Conservation (phyloP, 495 filamentous ascomycete genomes). For the Lineolata rhizophorae region DNA sequence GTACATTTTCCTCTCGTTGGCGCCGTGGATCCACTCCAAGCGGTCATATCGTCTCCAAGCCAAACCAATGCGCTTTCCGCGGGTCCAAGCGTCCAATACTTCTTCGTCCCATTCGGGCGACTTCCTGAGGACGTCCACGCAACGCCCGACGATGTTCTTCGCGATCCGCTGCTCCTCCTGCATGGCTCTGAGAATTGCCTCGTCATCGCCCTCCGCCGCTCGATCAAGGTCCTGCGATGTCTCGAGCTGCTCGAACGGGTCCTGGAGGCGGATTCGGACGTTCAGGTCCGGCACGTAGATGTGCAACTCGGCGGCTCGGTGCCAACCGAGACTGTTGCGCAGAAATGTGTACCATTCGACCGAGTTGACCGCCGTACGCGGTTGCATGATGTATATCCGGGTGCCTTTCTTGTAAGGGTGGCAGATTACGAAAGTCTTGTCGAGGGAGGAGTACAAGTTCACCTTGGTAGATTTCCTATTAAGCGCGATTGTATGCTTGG, state of each 20-base stretch:
- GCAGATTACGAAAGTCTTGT: constrained; percentile 56
- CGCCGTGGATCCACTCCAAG: constrained; percentile 51
- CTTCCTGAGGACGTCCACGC: constrained; percentile 35
- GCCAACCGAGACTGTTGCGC: constrained; percentile 35
- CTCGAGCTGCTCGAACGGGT: constrained; percentile 40
- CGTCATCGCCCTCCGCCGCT: constrained; percentile 22
- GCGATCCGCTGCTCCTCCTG: constrained; percentile 31
- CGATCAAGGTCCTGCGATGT: constrained; percentile 17
- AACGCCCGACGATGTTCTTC: constrained; percentile 30
- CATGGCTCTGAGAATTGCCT: constrained; percentile 24
- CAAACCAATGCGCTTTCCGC: constrained; percentile 41
- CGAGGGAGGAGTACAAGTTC: constrained; percentile 48
- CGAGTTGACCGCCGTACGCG: constrained; percentile 39
- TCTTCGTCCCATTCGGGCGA: constrained; percentile 40
- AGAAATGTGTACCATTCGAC: constrained; percentile 64
- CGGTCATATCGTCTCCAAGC: constrained; percentile 62
- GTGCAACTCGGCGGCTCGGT: constrained; percentile 32
- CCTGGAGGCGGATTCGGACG: constrained; percentile 36
- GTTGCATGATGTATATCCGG: constrained; percentile 43
- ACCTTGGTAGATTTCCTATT: constrained; percentile 30
- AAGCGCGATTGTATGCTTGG: constrained; percentile 34
- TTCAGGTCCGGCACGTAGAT: constrained; percentile 46
- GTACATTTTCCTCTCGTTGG: constrained; percentile 52
- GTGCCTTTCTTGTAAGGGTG: constrained; percentile 31
- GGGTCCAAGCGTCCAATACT: constrained; percentile 36